These are phyloP conservation scores for Cronartium ribicola DNA, from an alignment of 1,284 basidiomycete species.

Conservation along the genomic window DNA sequence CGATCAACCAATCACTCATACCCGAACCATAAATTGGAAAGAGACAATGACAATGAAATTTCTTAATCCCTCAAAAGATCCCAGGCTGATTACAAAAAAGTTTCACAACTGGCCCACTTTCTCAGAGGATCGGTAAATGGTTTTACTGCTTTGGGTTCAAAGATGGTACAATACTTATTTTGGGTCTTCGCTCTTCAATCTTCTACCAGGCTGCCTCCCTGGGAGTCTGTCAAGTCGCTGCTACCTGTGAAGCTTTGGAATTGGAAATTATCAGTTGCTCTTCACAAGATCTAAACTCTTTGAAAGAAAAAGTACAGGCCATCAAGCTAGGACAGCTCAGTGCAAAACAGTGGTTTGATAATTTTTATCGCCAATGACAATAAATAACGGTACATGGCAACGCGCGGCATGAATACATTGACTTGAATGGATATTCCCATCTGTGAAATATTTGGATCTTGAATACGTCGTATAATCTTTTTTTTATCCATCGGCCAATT, in stretches of 20 bases:
- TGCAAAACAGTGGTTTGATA: slow-evolving; percentile 27
- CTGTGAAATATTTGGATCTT: no score
- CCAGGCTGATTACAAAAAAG: slow-evolving; percentile 7
- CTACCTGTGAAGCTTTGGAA: slow-evolving; percentile 28
- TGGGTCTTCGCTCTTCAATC: no score
- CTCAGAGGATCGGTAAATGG: slow-evolving; percentile 27
- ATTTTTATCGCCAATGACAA: slow-evolving; percentile 15
- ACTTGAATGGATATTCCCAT: no score
- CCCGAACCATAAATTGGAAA: background rate
- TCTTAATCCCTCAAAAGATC: background rate
- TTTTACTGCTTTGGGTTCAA: no score
- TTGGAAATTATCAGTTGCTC: slow-evolving; percentile 17
- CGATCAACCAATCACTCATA: no score
- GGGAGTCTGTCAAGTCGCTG: slow-evolving; percentile 30
- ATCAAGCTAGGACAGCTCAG: slow-evolving; percentile 19
- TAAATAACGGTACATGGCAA: background rate
- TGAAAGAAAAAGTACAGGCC: slow-evolving; percentile 16
- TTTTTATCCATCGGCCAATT: no score
- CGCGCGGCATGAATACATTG: no score
- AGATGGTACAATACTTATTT: no score
- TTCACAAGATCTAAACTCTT: slow-evolving; percentile 10
- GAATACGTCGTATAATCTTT: no score
- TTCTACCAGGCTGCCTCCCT: slow-evolving; percentile 29
- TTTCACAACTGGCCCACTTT: slow-evolving; percentile 31
- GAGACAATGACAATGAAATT: background rate